Base-by-base conservation (phyloP, 306 rosid species). In the Vicia sativa region DNA sequence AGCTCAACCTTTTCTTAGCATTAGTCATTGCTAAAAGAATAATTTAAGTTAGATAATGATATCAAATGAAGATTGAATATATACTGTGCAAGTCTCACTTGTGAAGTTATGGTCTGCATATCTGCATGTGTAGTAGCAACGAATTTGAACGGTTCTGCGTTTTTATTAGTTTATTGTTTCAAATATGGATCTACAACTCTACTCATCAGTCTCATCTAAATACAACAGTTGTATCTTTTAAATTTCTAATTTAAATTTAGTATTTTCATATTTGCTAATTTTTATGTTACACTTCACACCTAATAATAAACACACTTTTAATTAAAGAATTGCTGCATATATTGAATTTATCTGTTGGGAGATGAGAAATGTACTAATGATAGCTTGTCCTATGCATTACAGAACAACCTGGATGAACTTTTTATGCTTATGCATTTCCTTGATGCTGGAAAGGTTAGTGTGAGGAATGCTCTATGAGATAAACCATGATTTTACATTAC, bases 401-500 rank as follows among this genome's bases (percentile, higher is more conserved):
- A 95, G 99, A 95, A 95, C 80, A 95, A 95, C 74, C 82, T 95
- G 74, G 99, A 95, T 25, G 99, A 95, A 73, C 96, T 95, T 63
- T 95, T 95, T 75, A 90, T 95, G 99, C 95, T 95, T 62, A 95
- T 95, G 99, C 99, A 95, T 83, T 95, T 95, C 81, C 99, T 95
- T 74, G 99, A 90, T 65, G 95, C 96, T 35, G 99, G 97, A 67
- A 95, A 95, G 99, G 99, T 93, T 77, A 80, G 97, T 85, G 11
- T 68, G 70, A 15, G 48, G 66, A 58, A 48, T 71, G 66, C 56
- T 18, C 37, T 71, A 26, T 43, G 19, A 78, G 64, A 43, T 48
- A 74, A 74, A 52, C 23, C 55, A 65, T 41, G 35, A 11, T 37
- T 76, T 55, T 64, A 59, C n/a, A 66, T 43, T 62, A 14, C n/a